Evolutionary conservation across 768 basidiomycete species (phyloP).

Genomic region (Ramaria sp.): DNA sequence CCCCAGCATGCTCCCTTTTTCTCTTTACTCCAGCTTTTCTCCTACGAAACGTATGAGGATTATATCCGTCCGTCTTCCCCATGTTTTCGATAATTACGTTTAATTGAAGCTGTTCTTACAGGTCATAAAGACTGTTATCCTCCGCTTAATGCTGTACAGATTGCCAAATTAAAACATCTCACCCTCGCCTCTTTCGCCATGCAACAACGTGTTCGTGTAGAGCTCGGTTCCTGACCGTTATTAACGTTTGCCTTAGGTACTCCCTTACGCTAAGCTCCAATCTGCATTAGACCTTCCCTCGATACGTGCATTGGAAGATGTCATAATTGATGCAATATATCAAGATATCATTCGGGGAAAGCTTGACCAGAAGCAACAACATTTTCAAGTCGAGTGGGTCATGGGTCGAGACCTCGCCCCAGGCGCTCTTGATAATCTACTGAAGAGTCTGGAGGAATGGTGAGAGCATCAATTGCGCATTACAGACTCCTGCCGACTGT

Average conservation of each 20-base stretch:
- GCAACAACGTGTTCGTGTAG: constrained; percentile 53
- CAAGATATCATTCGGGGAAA: constrained; percentile 81
- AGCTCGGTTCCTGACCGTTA: background rate
- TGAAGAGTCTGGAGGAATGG: constrained; percentile 59
- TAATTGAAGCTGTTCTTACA: constrained; percentile 19
- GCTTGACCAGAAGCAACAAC: constrained; percentile 84
- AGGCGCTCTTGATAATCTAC: constrained; percentile 47
- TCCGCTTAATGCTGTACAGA: constrained; percentile 57
- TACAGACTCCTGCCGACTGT: background rate
- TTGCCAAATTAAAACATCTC: constrained; percentile 84
- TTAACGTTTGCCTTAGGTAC: constrained; percentile 38
- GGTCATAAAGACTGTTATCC: constrained; percentile 61
- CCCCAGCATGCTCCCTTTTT: constrained; percentile 54
- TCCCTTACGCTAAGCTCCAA: constrained; percentile 70
- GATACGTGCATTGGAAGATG: constrained; percentile 86
- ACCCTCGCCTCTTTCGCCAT: constrained; percentile 79
- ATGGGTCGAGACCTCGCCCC: constrained; percentile 89
- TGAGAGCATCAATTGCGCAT: constrained; percentile 21
- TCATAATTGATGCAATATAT: constrained; percentile 96
- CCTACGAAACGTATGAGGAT: constrained; percentile 79
- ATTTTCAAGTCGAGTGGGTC: constrained; percentile 86
- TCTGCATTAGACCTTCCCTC: constrained; percentile 60
- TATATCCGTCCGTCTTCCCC: constrained; percentile 50
- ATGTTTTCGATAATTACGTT: background rate
- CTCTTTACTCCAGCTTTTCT: constrained; percentile 72